phyloP scores from a whole-genome alignment of 192 early-diverging fungal genomes.

The Coemansia sp. region DNA sequence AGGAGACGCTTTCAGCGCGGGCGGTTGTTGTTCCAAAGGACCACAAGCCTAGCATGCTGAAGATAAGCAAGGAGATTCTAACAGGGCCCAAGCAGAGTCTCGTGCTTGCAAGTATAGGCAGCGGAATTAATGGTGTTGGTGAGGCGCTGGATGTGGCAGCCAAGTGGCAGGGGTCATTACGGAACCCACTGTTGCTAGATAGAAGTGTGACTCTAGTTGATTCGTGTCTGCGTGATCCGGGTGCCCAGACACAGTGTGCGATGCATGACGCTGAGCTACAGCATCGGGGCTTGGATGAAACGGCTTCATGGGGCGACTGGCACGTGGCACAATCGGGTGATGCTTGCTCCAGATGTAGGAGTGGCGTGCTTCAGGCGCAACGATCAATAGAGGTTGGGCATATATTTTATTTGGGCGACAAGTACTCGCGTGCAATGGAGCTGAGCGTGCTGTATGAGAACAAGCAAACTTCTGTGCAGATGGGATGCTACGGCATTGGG shows the following conservation, averaged over 20 bases:
- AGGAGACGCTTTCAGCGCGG: neutral
- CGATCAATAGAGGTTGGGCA: slow-evolving; percentile 82
- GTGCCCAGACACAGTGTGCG: neutral
- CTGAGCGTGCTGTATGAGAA: slow-evolving; percentile 55
- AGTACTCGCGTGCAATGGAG: slow-evolving; percentile 75
- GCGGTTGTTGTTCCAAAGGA: slow-evolving; percentile 17
- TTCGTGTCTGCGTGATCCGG: neutral
- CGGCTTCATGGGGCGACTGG: slow-evolving; percentile 32
- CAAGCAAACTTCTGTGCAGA: slow-evolving; percentile 61
- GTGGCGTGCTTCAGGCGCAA: slow-evolving; percentile 20
- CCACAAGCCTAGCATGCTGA: slow-evolving; percentile 31
- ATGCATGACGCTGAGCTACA: neutral
- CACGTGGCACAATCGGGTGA: slow-evolving; percentile 37
- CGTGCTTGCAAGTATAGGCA: slow-evolving; percentile 4
- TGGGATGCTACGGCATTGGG: slow-evolving; percentile 94
- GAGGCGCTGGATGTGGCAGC: neutral
- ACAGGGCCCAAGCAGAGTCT: slow-evolving; percentile 11
- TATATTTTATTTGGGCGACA: slow-evolving; percentile 88
- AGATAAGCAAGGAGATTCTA: slow-evolving; percentile 30
- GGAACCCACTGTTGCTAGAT: neutral
- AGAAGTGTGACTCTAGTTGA: neutral
- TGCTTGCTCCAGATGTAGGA: slow-evolving; percentile 21
- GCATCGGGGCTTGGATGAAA: neutral
- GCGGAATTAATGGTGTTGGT: neutral
- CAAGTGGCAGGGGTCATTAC: slow-evolving; percentile 4